Evolutionary conservation across 805 yeast genomes (phyloP), one percentile per base, ranked within the genome.

Genomic region (Komagataella pastoris): DNA sequence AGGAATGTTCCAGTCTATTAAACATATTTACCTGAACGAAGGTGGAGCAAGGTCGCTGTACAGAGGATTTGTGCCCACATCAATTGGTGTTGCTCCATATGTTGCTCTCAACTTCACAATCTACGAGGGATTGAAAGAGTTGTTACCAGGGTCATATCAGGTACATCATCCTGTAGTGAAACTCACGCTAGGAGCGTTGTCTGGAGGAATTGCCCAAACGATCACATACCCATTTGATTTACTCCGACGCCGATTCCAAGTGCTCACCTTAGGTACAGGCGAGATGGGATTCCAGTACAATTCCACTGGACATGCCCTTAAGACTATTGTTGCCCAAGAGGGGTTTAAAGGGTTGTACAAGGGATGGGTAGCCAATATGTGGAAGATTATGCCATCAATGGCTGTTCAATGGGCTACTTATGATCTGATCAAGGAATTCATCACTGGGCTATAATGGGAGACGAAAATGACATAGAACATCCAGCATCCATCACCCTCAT

Each of bases 61-160:
- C 63, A 73, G 90, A 50, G 99, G 99, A 2, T 72, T 90, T 10
- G 71, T 83, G 55, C 96, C 98, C n/a, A 91, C 98, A 0, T 80
- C 90, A 1, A 67, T 87, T 53, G 97, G 98, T 1, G 97, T 93
- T 18, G 97, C 96, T 1, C 97, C 98, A 1, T 93, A 90, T 61
- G 97, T 88, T 36, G 96, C 96, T 3, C 76, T 91, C 50, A 91
- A 90, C 66, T 91, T 91, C 63, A 84, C 96, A 2, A 80, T 88
- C 48, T 91, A 90, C 70, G 98, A 93, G 61, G 80, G 77, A 54
- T 61, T 89, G 56, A 79, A 89, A 55, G 93, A 83, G 54, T 61
- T 70, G 51, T 67, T 76, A 64, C 69, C 74, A 1, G 51, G 40
- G 12, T 21, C 54, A 6, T 48, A 52, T 46, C 59, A 54, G 45